phyloP scores from a whole-genome alignment of 371 early-diverging fungal genomes.

The Mortierella sp. region DNA sequence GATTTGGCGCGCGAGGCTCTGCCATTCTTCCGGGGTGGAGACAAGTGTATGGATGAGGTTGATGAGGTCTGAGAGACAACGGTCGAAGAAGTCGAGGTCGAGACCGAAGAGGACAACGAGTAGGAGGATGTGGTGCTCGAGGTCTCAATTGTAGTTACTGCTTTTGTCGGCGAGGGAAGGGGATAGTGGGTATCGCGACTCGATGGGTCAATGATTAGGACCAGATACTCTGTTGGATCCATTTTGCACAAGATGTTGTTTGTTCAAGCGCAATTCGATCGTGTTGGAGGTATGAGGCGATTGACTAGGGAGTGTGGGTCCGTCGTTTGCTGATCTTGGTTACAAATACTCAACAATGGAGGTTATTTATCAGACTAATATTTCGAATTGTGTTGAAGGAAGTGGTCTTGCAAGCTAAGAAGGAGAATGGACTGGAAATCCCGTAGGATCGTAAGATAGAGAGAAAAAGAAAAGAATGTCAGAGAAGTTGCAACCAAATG shows the following conservation, averaged over 20 bases:
- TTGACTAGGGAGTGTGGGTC: not conserved
- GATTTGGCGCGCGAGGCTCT: constrained; percentile 34
- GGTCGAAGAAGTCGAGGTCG: constrained; percentile 9
- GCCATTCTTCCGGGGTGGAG: constrained; percentile 23
- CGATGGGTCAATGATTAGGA: constrained; percentile 38
- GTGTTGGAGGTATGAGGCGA: not conserved
- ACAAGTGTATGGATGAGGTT: constrained; percentile 17
- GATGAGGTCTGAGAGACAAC: constrained; percentile 14
- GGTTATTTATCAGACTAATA: no score
- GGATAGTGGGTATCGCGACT: constrained; percentile 28
- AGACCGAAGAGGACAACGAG: constrained; percentile 18
- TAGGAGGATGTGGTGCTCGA: constrained; percentile 30
- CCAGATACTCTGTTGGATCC: constrained; percentile 40
- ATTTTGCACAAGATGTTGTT: constrained; percentile 14
- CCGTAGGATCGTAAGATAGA: not conserved
- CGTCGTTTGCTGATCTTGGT: not conserved
- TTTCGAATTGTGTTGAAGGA: not conserved
- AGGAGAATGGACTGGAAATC: not conserved
- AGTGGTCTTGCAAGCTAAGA: not conserved
- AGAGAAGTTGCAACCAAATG: not conserved
- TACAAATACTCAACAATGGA: not conserved
- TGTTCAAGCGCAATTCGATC: not conserved
- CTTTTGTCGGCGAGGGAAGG: constrained; percentile 11
- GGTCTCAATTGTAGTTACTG: constrained; percentile 9
- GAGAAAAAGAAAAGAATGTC: not conserved